These are phyloP conservation scores for Triticum turgidum DNA, from an alignment of 176 grass and related monocot genomes.

Conservation along the genomic window DNA sequence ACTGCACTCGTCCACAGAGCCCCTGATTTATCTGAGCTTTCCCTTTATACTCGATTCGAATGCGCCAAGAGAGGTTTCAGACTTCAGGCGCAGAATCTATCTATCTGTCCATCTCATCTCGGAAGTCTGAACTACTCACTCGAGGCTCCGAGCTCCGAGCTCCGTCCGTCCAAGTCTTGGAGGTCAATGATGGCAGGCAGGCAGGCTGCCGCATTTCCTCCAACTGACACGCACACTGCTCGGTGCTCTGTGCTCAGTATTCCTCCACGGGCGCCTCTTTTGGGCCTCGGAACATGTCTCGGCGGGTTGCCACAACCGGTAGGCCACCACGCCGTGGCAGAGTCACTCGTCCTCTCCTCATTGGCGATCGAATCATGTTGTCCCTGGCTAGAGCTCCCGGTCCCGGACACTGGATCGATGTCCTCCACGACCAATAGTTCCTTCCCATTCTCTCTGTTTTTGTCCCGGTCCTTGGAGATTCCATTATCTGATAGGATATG, in stretches of 20 bases:
- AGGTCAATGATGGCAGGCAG: conserved; percentile 25
- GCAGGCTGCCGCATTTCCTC: not conserved
- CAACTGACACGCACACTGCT: not conserved
- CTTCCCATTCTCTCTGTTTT: not conserved
- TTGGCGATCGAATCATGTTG: not conserved
- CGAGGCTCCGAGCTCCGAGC: not conserved
- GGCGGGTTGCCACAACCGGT: not conserved
- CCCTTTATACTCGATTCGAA: not conserved
- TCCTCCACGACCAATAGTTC: not conserved
- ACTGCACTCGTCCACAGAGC: not conserved
- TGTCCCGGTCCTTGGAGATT: not conserved
- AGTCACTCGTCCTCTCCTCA: not conserved
- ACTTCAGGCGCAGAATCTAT: not conserved
- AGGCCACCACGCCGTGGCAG: not conserved
- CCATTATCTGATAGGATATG: not conserved
- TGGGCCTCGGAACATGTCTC: not conserved
- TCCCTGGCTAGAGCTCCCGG: not conserved
- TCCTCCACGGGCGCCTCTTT: conserved; percentile 11
- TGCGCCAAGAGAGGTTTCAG: not conserved
- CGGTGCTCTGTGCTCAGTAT: not conserved
- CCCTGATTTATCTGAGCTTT: not conserved
- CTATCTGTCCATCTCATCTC: not conserved
- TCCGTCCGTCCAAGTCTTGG: not conserved
- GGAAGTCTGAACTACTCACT: not conserved
- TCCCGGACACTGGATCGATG: not conserved